These are phyloP conservation scores for Nidula microcarpa DNA, from an alignment of 768 basidiomycete genomes.

Conservation along the genomic window DNA sequence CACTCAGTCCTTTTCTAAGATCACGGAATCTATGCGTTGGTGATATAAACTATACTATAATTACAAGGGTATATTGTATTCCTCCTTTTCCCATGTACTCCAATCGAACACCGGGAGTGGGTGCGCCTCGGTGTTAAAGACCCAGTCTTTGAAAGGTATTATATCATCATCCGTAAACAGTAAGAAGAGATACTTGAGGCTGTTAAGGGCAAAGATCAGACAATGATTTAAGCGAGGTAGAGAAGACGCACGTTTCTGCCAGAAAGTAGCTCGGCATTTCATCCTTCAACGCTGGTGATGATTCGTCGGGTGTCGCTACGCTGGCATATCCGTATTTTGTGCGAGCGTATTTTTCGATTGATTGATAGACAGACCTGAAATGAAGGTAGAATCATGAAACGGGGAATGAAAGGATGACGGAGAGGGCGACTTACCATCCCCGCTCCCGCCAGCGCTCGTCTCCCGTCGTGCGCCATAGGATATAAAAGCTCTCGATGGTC, in stretches of 20 bases:
- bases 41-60: neutral
- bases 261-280: slow-evolving; percentile 55
- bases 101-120: slow-evolving; percentile 74
- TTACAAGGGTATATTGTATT: slow-evolving; percentile 32
- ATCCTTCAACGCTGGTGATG: slow-evolving; percentile 26
- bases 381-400: neutral
- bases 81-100: slow-evolving; percentile 49
- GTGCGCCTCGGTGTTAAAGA: slow-evolving; percentile 71
- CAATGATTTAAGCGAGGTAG: neutral
- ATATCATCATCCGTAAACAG: slow-evolving; percentile 63
- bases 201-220: slow-evolving; percentile 12
- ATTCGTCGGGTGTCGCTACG: slow-evolving; percentile 29
- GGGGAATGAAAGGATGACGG: neutral
- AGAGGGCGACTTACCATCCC: slow-evolving; percentile 34
- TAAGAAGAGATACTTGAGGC: slow-evolving; percentile 69
- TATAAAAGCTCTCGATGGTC: slow-evolving; percentile 52
- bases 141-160: slow-evolving; percentile 50
- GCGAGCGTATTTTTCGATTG: slow-evolving; percentile 44
- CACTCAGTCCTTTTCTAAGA: no score
- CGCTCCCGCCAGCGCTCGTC: slow-evolving; percentile 49
- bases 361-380: slow-evolving; percentile 34
- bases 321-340: slow-evolving; percentile 45
- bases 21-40: no score
- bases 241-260: slow-evolving; percentile 34
- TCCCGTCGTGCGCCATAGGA: slow-evolving; percentile 51